Conservation (phyloP, 371 early-diverging fungal species). For the Lichtheimia ramosa region DNA sequence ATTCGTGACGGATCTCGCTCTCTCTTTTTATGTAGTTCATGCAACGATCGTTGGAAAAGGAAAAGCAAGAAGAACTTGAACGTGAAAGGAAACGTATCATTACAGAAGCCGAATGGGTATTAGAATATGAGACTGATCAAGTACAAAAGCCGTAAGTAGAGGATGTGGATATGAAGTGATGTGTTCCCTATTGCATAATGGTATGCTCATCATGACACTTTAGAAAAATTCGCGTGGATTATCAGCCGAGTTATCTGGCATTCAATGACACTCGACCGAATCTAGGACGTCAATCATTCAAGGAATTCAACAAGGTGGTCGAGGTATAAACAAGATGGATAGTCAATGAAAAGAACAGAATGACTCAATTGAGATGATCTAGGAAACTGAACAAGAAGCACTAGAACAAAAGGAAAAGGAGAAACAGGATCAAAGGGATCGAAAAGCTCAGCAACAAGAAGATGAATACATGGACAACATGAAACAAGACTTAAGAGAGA, state of each 20-base stretch:
- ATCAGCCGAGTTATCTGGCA: constrained; percentile 52
- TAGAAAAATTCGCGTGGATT: constrained; percentile 55
- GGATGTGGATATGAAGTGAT: too few relatives aligned
- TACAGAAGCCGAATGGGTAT: constrained; percentile 59
- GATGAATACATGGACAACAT: constrained; percentile 24
- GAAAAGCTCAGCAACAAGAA: constrained; percentile 25
- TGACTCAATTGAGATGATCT: not conserved
- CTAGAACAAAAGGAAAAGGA: constrained; percentile 14
- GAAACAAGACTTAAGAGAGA: constrained; percentile 6
- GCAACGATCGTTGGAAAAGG: constrained; percentile 56
- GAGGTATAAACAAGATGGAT: too few relatives aligned
- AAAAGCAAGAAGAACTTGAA: constrained; percentile 36
- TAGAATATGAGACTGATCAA: constrained; percentile 43
- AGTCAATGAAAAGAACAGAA: too few relatives aligned
- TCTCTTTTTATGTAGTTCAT: constrained; percentile 40
- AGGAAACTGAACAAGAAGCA: constrained; percentile 8
- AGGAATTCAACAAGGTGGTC: constrained; percentile 47
- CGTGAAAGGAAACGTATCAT: constrained; percentile 52
- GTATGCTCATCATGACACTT: not conserved
- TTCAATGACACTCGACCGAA: constrained; percentile 27
- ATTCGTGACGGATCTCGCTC: not conserved
- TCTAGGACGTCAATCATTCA: constrained; percentile 51
- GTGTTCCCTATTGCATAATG: too few relatives aligned
- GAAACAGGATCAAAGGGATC: constrained; percentile 25
- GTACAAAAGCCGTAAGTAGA: constrained; percentile 50